phyloP scores from a whole-genome alignment of 148 eudicot species.

The Rhododendron henanense region DNA sequence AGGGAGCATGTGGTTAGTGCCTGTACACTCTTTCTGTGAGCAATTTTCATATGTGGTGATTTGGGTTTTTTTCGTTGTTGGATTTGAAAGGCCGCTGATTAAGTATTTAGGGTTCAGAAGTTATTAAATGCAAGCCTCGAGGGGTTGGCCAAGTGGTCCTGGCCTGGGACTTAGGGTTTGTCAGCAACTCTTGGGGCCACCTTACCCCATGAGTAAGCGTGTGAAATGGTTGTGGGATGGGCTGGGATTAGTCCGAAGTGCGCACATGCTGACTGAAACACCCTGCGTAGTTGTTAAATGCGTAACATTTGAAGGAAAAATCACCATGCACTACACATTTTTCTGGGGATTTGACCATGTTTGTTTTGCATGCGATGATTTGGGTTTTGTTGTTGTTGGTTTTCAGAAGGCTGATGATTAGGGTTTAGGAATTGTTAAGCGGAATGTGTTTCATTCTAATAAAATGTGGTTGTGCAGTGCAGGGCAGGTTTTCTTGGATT shows the following conservation, averaged over 20 bases:
- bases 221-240: not conserved
- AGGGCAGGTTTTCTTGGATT: not conserved
- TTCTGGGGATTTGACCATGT: not conserved
- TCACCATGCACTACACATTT: not conserved
- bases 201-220: not conserved
- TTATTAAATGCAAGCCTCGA: not conserved
- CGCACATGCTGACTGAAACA: not conserved
- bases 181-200: not conserved
- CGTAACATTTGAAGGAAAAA: not conserved
- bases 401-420: not conserved
- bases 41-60: not conserved
- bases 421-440: not conserved
- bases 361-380: not conserved
- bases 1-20: slow-evolving; percentile 92
- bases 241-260: not conserved
- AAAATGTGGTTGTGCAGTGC: not conserved
- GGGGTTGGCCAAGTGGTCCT: not conserved
- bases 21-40: not conserved
- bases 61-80: not conserved
- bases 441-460: not conserved
- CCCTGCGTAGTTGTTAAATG: not conserved
- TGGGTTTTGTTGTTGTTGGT: not conserved
- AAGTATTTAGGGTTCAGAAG: not conserved
- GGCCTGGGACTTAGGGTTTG: not conserved
- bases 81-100: not conserved